Evolutionary conservation across 1,284 basidiomycete genomes (phyloP).

Genomic region (Ceratorhiza oryzae-sativae): DNA sequence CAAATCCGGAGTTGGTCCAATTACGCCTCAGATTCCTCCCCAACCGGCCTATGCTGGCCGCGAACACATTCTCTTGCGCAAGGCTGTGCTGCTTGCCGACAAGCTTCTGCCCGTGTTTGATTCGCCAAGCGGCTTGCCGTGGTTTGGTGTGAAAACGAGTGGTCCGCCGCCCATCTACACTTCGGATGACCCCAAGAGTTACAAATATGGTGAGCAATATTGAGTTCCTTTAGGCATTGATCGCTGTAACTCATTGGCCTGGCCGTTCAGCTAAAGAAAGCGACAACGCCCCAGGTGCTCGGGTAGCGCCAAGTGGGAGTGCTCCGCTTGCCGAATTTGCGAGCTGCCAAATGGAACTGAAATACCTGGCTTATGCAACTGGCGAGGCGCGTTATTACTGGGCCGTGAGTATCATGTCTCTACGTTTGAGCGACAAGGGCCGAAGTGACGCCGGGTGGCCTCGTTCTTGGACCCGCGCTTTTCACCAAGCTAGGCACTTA

Average conservation of each 20-base stretch:
- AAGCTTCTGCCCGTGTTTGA: constrained; percentile 62
- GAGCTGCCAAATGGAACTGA: constrained; percentile 64
- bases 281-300: constrained; percentile 47
- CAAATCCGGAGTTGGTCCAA: constrained; percentile 6
- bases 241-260: not conserved
- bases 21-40: not conserved
- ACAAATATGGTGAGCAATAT: constrained; percentile 52
- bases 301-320: constrained; percentile 48
- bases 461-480: too few relatives aligned
- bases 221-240: not conserved
- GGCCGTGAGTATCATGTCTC: constrained; percentile 5
- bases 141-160: constrained; percentile 58
- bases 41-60: constrained; percentile 9
- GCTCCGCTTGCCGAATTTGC: constrained; percentile 62
- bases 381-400: constrained; percentile 19
- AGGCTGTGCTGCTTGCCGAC: constrained; percentile 62
- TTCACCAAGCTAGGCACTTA: too few relatives aligned
- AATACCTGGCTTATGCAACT: constrained; percentile 59
- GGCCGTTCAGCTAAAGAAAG: not conserved
- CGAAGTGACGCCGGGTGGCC: too few relatives aligned
- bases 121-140: constrained; percentile 59
- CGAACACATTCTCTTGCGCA: constrained; percentile 52
- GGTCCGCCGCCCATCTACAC: not conserved
- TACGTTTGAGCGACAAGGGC: not conserved
- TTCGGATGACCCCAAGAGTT: constrained; percentile 33